phyloP scores from a whole-genome alignment of 768 basidiomycete genomes.

The Termitomyces sp. region DNA sequence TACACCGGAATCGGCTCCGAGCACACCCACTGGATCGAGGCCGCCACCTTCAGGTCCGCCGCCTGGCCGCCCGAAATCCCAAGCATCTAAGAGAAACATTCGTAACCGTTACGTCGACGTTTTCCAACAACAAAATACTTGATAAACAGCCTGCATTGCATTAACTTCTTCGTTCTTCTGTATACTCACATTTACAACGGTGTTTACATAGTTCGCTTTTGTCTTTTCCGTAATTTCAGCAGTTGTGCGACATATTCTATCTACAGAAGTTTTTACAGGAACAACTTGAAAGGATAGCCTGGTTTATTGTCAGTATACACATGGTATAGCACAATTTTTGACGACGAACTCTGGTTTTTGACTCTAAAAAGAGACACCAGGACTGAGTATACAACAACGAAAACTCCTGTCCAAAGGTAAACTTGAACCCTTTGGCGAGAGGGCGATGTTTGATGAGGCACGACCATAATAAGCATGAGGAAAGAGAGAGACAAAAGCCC shows the following conservation, averaged over 20 bases:
- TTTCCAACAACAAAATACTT: constrained; percentile 53
- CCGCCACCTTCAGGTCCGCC: constrained; percentile 37
- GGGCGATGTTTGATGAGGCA: constrained; percentile 72
- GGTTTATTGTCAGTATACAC: constrained; percentile 1
- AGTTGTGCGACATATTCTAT: background rate
- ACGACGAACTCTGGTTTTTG: constrained; percentile 75
- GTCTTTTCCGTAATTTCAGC: background rate
- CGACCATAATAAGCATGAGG: constrained; percentile 72
- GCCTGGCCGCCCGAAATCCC: constrained; percentile 49
- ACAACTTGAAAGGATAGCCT: constrained; percentile 81
- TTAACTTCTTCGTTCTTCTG: constrained; percentile 1
- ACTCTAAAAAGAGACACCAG: constrained; percentile 82
- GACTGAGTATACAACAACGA: constrained; percentile 81
- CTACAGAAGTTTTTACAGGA: constrained; percentile 29
- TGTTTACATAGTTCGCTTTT: background rate
- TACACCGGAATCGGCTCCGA: constrained; percentile 39
- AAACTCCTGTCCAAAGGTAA: constrained; percentile 82
- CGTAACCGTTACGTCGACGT: constrained; percentile 88
- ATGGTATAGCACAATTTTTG: background rate
- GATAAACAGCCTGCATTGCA: constrained; percentile 14
- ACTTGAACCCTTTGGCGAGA: constrained; percentile 77
- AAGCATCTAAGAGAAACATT: constrained; percentile 67
- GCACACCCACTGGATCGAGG: constrained; percentile 40
- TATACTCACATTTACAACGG: constrained; percentile 10
- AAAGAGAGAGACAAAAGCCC: constrained; percentile 76